Evolutionary conservation across 495 filamentous ascomycete species (phyloP), one percentile per base, ranked within the genome.

Genomic region (Evernia prunastri): DNA sequence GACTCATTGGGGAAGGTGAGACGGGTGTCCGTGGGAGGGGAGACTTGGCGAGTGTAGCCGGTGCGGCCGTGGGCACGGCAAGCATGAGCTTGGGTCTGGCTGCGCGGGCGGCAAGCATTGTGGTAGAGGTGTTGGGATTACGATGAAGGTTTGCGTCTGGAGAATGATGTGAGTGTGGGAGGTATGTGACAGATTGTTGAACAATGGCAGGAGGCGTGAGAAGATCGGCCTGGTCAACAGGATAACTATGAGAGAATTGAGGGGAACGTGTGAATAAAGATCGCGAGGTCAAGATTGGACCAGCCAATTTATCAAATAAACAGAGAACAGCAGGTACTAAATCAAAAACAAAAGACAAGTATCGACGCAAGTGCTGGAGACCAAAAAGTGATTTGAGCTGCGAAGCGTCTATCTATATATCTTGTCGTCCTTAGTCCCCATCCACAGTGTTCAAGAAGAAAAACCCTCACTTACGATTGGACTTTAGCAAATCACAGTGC

Each of bases 21-120:
- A 81, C 67, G 1, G 81, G 78, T 39, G 79, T 79, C 25, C 79
- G 76, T 56, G 77, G 76, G 25, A 77, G 65, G 0, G 81, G 79
- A 1, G 80, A 82, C 65, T 77, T 79, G 47, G 78, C 67, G 23
- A 77, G 61, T 11, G 77, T 72, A 54, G 70, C 49, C 51, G 69
- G 74, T 63, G 77, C 72, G 37, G 75, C 72, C 25, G 61, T 65
- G 60, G 79, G 74, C 63, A 81, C 80, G 71, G 72, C 77, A 67
- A 83, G 64, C 59, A 76, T 76, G 60, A 83, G 75, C 76, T 81
- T 77, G 49, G 81, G 80, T 61, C 73, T 76, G 39, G 69, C 51
- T 67, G 71, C 70, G 61, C 72, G 70, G 57, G 75, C 69, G 57
- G 75, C 69, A 71, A 75, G 73, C 77, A 80, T 80, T 61, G 66